phyloP scores from a whole-genome alignment of 495 filamentous ascomycete genomes.

The Articulospora tetracladia region DNA sequence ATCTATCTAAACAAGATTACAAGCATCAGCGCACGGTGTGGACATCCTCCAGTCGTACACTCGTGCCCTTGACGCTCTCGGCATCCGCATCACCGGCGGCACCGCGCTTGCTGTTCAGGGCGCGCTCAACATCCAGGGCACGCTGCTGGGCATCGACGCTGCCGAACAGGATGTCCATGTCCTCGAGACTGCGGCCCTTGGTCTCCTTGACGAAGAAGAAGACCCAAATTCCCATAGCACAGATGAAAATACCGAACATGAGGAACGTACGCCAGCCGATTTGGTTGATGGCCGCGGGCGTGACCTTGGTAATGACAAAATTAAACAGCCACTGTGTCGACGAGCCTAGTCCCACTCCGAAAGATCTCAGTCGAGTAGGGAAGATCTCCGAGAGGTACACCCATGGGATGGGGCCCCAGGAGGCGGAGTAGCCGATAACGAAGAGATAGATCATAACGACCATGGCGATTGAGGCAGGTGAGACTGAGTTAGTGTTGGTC shows the following conservation, averaged over 20 bases:
- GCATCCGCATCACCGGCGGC: not conserved
- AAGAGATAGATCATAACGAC: conserved; percentile 48
- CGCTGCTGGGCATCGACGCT: conserved; percentile 34
- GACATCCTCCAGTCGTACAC: not conserved
- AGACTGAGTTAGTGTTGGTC: conserved; percentile 10
- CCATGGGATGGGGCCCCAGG: conserved; percentile 49
- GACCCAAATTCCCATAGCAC: conserved; percentile 29
- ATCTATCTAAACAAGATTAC: not conserved
- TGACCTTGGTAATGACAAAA: conserved; percentile 50
- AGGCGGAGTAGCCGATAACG: conserved; percentile 44
- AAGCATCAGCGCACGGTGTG: too few relatives aligned
- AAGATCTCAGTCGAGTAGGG: conserved; percentile 45
- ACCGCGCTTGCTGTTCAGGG: conserved; percentile 35
- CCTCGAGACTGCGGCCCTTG: conserved; percentile 23
- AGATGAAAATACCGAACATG: conserved; percentile 51
- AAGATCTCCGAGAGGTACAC: conserved; percentile 51
- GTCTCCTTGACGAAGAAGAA: conserved; percentile 47
- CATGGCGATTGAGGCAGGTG: conserved; percentile 38
- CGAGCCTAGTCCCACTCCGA: conserved; percentile 41
- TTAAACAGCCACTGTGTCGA: conserved; percentile 56
- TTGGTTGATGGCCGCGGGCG: conserved; percentile 45
- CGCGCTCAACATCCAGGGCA: conserved; percentile 37
- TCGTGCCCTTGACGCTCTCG: conserved; percentile 2
- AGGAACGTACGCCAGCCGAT: conserved; percentile 51
- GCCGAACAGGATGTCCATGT: conserved; percentile 36